Evolutionary conservation across 2,329 filamentous ascomycete genomes (phyloP).

Genomic region (Arthrobotrys megalospora): DNA sequence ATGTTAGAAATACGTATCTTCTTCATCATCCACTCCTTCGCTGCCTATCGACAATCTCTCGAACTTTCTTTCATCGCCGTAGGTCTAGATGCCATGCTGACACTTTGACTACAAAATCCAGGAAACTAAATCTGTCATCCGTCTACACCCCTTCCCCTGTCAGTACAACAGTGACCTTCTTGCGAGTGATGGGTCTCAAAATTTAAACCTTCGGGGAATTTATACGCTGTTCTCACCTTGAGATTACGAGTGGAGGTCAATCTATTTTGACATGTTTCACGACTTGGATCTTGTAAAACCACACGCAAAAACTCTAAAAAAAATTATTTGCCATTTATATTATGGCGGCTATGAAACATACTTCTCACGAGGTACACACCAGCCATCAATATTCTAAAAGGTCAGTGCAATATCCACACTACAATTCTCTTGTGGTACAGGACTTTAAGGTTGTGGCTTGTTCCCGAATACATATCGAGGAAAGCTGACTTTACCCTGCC

Average conservation of each 20-base stretch:
- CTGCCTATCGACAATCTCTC: conserved; percentile 26
- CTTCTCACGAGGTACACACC: background rate
- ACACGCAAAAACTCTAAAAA: conserved; percentile 52
- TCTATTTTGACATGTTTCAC: conserved; percentile 60
- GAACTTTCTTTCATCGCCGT: background rate
- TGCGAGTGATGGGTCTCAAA: background rate
- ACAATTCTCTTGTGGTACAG: background rate
- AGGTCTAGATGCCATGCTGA: conserved; percentile 24
- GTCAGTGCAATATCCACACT: background rate
- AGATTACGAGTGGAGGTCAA: conserved; percentile 1
- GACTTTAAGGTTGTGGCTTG: conserved; percentile 34
- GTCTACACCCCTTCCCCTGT: conserved; percentile 28
- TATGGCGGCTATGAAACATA: conserved; percentile 45
- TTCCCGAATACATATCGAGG: conserved; percentile 14
- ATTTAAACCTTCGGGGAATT: conserved; percentile 54
- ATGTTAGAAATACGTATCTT: conserved; percentile 20
- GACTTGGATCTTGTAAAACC: conserved; percentile 60
- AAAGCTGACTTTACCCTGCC: conserved; percentile 20
- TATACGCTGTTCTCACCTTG: conserved; percentile 17
- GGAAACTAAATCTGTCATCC: conserved; percentile 47
- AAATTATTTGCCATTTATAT: conserved; percentile 37
- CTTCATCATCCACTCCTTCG: background rate
- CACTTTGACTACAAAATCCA: conserved; percentile 28
- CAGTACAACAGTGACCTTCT: conserved; percentile 35
- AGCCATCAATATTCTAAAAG: conserved; percentile 20